phyloP scores from a whole-genome alignment of 1,139 yeast genomes.

The Lodderomyces pseudojiufengensis region DNA sequence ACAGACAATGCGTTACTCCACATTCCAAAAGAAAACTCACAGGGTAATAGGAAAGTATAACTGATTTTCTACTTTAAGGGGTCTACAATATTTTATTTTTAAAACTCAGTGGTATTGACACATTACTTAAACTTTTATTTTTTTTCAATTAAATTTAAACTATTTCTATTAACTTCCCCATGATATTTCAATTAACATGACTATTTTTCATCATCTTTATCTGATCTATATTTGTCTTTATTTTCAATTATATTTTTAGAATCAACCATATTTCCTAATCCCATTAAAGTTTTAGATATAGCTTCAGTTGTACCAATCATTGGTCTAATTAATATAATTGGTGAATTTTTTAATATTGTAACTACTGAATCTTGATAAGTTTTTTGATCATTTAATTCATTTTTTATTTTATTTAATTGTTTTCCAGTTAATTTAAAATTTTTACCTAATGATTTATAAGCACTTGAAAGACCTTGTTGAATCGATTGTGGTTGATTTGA shows the following conservation, averaged over 20 bases:
- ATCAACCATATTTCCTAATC: constrained; percentile 77
- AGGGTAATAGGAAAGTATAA: no score
- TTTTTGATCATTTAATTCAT: constrained; percentile 58
- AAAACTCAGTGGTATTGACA: no score
- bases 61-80: no score
- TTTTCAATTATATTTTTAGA: constrained; percentile 47
- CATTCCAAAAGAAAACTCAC: no score
- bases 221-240: constrained; percentile 28
- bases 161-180: no score
- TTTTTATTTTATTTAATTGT: constrained; percentile 57
- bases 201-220: no score
- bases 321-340: constrained; percentile 77
- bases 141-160: no score
- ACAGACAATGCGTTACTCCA: no score
- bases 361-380: constrained; percentile 64
- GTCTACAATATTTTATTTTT: no score
- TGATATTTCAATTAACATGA: no score
- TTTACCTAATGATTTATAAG: constrained; percentile 67
- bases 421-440: constrained; percentile 66
- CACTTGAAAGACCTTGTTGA: constrained; percentile 68
- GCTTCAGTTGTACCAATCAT: constrained; percentile 94
- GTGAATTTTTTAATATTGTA: constrained; percentile 73
- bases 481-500: constrained; percentile 78
- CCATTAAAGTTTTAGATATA: constrained; percentile 74
- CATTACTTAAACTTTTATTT: no score